These are phyloP conservation scores for Metschnikowia baotianmanensis DNA, from an alignment of 805 yeast genomes.

Conservation along the genomic window DNA sequence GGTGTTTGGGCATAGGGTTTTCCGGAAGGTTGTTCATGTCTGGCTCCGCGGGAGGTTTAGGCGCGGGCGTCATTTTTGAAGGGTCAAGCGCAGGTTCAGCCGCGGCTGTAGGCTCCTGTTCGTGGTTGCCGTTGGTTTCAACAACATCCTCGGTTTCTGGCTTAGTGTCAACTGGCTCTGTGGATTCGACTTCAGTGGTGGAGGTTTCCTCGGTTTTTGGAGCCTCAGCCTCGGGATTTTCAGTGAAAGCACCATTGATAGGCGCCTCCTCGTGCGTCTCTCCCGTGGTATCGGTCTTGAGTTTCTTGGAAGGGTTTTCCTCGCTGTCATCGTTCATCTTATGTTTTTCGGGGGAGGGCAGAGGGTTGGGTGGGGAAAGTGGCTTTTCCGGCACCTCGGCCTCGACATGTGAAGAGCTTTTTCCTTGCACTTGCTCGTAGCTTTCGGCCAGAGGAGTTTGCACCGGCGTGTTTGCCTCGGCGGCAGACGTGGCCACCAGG, in stretches of 20 bases:
- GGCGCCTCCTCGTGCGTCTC: neutral
- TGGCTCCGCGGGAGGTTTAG: conserved; percentile 71
- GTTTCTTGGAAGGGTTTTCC: conserved; percentile 17
- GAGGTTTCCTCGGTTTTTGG: conserved; percentile 7
- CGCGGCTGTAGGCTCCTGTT: neutral
- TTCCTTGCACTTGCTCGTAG: conserved; percentile 23
- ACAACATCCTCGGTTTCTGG: neutral
- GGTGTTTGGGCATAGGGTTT: conserved; percentile 77
- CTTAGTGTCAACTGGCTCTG: conserved; percentile 3
- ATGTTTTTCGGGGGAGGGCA: conserved; percentile 41
- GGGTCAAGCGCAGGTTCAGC: conserved; percentile 5
- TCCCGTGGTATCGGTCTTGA: conserved; percentile 18
- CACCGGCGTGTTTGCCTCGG: conserved; percentile 38
- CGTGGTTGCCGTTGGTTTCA: neutral
- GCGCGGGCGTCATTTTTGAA: conserved; percentile 51
- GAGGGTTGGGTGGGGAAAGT: conserved; percentile 45
- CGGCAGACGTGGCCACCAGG: conserved; percentile 19
- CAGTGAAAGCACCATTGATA: conserved; percentile 7
- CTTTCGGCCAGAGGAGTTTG: conserved; percentile 39
- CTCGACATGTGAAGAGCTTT: conserved; percentile 9
- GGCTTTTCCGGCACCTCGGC: conserved; percentile 33
- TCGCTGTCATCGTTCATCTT: conserved; percentile 27
- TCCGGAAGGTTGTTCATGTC: conserved; percentile 67
- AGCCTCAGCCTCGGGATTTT: conserved; percentile 1
- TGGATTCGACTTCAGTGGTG: neutral